Evolutionary conservation across 805 yeast genomes (phyloP).

Genomic region (Hanseniaspora thailandica): DNA sequence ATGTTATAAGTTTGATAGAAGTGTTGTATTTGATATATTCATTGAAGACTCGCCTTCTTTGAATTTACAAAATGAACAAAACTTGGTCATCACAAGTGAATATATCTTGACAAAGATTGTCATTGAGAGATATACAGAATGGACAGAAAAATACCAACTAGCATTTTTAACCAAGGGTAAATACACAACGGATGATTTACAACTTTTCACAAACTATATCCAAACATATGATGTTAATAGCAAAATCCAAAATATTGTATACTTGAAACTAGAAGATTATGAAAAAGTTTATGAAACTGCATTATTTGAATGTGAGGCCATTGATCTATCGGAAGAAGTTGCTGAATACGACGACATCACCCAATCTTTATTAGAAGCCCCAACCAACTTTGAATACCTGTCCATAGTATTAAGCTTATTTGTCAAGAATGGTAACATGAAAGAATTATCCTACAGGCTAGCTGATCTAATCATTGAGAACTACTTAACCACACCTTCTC

Average conservation of each 20-base stretch:
- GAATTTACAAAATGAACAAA: not conserved
- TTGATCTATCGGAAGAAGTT: not conserved
- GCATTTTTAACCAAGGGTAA: not conserved
- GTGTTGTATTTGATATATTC: not conserved
- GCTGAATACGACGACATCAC: not conserved
- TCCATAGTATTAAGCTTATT: not conserved
- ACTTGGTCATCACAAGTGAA: constrained; percentile 6
- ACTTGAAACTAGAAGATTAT: not conserved
- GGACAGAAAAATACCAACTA: constrained; percentile 9
- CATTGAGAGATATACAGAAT: not conserved
- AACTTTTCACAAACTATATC: not conserved
- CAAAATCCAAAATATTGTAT: constrained; percentile 7
- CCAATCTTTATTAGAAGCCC: not conserved
- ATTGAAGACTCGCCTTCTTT: not conserved
- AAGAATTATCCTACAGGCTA: not conserved
- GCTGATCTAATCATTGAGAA: not conserved
- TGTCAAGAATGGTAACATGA: not conserved
- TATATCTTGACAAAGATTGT: constrained; percentile 3
- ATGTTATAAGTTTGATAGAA: constrained; percentile 6
- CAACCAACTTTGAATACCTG: not conserved
- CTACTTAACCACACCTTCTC: not conserved
- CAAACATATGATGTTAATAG: not conserved
- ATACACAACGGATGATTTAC: not conserved
- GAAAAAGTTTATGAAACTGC: not conserved
- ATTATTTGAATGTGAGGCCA: not conserved